Evolutionary conservation across 306 rosid species (phyloP), one percentile per base, ranked within the genome.

Genomic region (Chamaecrista fasciculata): DNA sequence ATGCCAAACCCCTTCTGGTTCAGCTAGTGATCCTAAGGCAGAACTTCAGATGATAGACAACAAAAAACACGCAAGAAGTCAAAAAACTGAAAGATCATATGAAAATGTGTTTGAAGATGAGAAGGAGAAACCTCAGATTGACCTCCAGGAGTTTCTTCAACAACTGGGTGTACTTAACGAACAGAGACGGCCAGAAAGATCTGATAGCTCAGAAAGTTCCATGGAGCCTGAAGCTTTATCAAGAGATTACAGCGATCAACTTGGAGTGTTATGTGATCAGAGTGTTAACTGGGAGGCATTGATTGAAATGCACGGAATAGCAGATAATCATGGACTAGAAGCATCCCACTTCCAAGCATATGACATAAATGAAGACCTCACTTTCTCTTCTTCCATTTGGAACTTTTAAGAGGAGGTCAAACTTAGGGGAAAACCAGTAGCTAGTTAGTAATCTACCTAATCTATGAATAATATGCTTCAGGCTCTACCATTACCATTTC

Each of bases 121-220:
- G 59, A 73, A 79, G 69, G 96, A 88, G 87, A 93, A 85, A 79
- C 96, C 98, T 2, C 98, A 88, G 79, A 83, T 93, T 76, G 98
- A 93, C 71, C 93, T 90, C 53, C 86, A 90, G 26, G 98, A 93
- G 91, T 93, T 90, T 88, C 96, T 90, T 70, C 93, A 90, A 79
- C 97, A 90, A 62, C 40, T 93, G 76, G 98, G 98, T 36, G 76
- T 90, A 59, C 72, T 90, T 50, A 88, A 80, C 66, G 87, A 78
- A 8, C 85, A 84, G 42, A 67, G 61, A 11, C 67, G 62, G 20
- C 14, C 81, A 14, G 92, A 76, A 64, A 80, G 69, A 66, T 33
- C 80, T 4, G 85, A 71, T 23, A 71, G 73, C 24, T 57, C 75
- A 8, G 85, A 52, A 31, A 79, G 82, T 73, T 73, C 74, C 37